Evolutionary conservation across 1,284 basidiomycete genomes (phyloP), one percentile per base, ranked within the genome.

Genomic region (Laetiporus sulphureus): DNA sequence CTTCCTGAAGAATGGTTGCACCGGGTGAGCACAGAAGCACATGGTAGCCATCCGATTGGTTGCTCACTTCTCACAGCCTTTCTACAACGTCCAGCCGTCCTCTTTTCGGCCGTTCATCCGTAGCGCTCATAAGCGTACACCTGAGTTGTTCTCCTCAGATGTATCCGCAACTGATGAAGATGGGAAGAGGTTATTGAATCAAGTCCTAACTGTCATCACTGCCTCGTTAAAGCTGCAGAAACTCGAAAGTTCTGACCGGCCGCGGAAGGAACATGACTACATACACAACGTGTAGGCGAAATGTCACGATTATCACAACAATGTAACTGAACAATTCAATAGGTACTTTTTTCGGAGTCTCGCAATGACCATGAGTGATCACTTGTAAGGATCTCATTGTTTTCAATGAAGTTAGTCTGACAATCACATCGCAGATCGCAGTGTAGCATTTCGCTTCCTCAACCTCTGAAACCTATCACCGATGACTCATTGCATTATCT

Each of bases 251-350:
- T 65, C 67, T 3, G 65, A 64, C 16, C 67, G 71, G 42, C 69
- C 62, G 47, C 72, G 67, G 60, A 75, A 72, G 2, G 77, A 78
- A 50, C 71, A 72, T 0, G 75, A 77, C 46, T 77, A 67, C 45
- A 72, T 67, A n/a, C 65, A 67, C 11, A 72, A 72, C 42, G 72
- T 78, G 72, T 76, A 54, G 44, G n/a, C 19, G 25, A n/a, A 24
- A 25, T 13, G 18, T 32, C 15, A 21, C 37, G 1, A 16, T 31
- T 16, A 20, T 27, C 2, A 12, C 19, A n/a, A 12, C 13, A 18
- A 16, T 5, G 34, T 4, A 3, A 30, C 1, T 15, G 12, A 23
- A 25, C 13, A 20, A 2, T 34, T 21, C 15, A 12, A 22, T 46
- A 76, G 73, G 1, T 77, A 70, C 42, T 52, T 68, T 16, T 60